These are phyloP conservation scores for Auricularia cornea DNA, from an alignment of 768 basidiomycete species.

Conservation along the genomic window DNA sequence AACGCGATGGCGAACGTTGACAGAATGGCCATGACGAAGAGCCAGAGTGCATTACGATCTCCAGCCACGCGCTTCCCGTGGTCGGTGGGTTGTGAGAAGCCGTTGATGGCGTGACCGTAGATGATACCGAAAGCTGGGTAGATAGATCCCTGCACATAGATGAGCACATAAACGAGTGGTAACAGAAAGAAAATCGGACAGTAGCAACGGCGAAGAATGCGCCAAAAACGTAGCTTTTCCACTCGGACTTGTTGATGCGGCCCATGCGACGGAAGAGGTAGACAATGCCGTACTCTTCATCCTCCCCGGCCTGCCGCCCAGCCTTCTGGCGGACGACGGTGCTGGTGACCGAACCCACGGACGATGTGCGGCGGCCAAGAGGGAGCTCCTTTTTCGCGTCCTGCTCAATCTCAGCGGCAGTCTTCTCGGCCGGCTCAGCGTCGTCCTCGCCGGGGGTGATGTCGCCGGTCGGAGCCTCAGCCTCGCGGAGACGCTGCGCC, in stretches of 20 bases:
- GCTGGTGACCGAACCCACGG: constrained; percentile 54
- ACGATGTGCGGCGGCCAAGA: constrained; percentile 46
- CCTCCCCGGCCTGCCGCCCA: constrained; percentile 26
- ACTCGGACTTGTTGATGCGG: constrained; percentile 48
- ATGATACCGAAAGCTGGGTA: constrained; percentile 65
- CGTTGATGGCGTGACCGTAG: constrained; percentile 46
- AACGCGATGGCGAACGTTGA: constrained; percentile 50
- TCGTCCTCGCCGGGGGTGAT: constrained; percentile 14
- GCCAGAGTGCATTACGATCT: constrained; percentile 53
- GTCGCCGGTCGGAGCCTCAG: constrained; percentile 13
- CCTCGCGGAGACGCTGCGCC: constrained; percentile 69
- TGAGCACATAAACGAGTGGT: too few relatives aligned
- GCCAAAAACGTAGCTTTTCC: constrained; percentile 53
- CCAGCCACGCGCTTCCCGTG: constrained; percentile 43
- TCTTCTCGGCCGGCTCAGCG: constrained; percentile 15
- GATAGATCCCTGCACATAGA: too few relatives aligned
- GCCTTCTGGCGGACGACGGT: constrained; percentile 41
- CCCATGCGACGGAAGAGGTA: constrained; percentile 70
- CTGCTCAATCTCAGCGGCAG: constrained; percentile 47
- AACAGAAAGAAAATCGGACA: too few relatives aligned
- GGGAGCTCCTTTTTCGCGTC: constrained; percentile 50
- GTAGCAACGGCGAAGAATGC: constrained; percentile 42
- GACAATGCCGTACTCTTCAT: constrained; percentile 35
- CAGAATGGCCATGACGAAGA: constrained; percentile 72
- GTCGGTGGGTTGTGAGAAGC: constrained; percentile 39